phyloP scores from a whole-genome alignment of 257 asterid genomes.

The Avicennia marina region DNA sequence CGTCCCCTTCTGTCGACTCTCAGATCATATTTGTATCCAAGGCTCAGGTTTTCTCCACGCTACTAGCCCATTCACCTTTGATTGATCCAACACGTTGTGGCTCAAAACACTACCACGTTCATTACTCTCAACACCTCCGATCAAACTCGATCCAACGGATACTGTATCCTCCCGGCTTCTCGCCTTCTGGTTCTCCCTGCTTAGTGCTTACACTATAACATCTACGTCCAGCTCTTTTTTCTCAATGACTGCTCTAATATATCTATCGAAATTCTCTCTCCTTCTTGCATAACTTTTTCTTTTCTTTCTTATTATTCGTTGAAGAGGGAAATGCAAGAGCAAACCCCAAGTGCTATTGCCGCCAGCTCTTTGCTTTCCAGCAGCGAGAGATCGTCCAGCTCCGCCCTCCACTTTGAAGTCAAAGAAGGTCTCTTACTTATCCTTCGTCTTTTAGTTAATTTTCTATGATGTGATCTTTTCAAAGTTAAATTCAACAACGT shows the following conservation, averaged over 20 bases:
- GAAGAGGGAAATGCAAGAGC: conserved; percentile 72
- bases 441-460: neutral
- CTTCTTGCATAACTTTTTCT: neutral
- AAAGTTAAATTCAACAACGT: too few species aligned
- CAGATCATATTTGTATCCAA: too few species aligned
- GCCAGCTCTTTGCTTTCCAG: conserved; percentile 84
- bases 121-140: conserved; percentile 26
- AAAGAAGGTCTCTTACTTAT: conserved; percentile 57
- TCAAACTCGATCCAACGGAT: conserved; percentile 46
- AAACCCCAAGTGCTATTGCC: conserved; percentile 73
- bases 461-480: conserved; percentile 9
- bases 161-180: neutral
- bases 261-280: conserved; percentile 2
- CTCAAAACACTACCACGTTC: conserved; percentile 68
- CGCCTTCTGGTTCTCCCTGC: conserved; percentile 17
- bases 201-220: conserved; percentile 18
- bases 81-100: conserved; percentile 60
- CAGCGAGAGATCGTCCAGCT: conserved; percentile 93
- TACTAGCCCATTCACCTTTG: conserved; percentile 46
- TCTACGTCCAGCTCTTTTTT: conserved; percentile 64
- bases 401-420: conserved; percentile 66
- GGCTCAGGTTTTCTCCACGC: conserved; percentile 37
- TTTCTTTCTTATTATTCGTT: neutral
- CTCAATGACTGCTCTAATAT: conserved; percentile 23
- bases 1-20: too few species aligned